Evolutionary conservation across 768 basidiomycete genomes (phyloP).

Genomic region (Agrocybe pediades): DNA sequence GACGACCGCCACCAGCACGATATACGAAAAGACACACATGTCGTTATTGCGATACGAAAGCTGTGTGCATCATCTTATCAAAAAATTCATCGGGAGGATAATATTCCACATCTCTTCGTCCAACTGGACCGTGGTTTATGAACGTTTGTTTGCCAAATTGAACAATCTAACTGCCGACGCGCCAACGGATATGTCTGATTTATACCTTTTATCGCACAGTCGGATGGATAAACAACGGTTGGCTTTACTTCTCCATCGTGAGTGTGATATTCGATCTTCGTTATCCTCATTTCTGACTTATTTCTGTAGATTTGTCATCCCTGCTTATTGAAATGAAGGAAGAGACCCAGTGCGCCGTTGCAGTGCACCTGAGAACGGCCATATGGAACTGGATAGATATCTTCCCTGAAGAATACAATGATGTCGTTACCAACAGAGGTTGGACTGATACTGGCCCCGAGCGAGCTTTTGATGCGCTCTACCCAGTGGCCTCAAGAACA

Average conservation of each 20-base stretch:
- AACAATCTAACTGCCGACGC: slow-evolving; percentile 55
- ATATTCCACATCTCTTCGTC: slow-evolving; percentile 86
- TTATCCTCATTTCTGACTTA: slow-evolving; percentile 2
- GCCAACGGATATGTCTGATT: slow-evolving; percentile 67
- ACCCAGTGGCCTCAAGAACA: slow-evolving; percentile 41
- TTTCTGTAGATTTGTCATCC: slow-evolving; percentile 67
- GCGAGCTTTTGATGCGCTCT: slow-evolving; percentile 81
- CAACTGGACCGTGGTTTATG: slow-evolving; percentile 82
- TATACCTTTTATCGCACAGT: slow-evolving; percentile 78
- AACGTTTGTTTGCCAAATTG: slow-evolving; percentile 70
- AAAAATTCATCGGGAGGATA: slow-evolving; percentile 74
- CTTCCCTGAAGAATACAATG: slow-evolving; percentile 78
- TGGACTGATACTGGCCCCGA: slow-evolving; percentile 82
- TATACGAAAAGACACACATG: slow-evolving; percentile 66
- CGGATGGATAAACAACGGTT: slow-evolving; percentile 72
- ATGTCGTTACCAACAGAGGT: slow-evolving; percentile 62
- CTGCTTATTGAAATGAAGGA: slow-evolving; percentile 81
- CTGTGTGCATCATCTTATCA: slow-evolving; percentile 62
- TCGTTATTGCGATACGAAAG: slow-evolving; percentile 55
- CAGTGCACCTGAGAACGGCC: slow-evolving; percentile 71
- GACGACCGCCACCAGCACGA: slow-evolving; percentile 34
- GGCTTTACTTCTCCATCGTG: slow-evolving; percentile 70
- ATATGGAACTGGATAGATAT: slow-evolving; percentile 91
- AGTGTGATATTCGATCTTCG: slow-evolving; percentile 14
- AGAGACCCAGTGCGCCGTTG: slow-evolving; percentile 71